A percentile compares a stretch with the other conserved stretches of the same genome.
Evolutionary conservation across 192 early-diverging fungal species (phyloP).

Genomic region (Backusella psychrophila): DNA sequence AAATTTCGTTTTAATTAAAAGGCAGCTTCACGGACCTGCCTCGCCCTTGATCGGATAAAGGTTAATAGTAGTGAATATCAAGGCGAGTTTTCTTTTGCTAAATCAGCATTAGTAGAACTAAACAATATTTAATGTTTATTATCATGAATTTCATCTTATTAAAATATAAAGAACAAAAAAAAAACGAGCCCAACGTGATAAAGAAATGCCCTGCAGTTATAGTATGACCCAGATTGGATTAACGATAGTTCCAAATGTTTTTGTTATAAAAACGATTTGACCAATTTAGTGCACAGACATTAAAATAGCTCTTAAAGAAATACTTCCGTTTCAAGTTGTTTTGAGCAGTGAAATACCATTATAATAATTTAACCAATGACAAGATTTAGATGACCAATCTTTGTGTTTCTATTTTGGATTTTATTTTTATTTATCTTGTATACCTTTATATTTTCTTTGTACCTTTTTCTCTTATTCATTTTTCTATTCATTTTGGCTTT

Average conservation of each 20-base stretch:
- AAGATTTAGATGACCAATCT: not conserved
- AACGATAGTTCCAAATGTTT: not conserved
- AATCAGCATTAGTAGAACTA: not conserved
- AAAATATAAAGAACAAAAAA: not conserved
- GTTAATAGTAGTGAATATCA: not conserved
- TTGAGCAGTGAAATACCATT: not conserved
- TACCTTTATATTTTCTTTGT: not conserved
- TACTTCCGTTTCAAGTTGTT: not conserved
- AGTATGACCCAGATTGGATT: not conserved
- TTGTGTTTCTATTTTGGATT: not conserved
- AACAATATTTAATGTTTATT: not conserved
- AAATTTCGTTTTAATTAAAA: not conserved
- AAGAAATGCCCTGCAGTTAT: not conserved
- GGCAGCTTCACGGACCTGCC: not conserved
- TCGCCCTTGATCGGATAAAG: not conserved
- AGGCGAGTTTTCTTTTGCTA: not conserved
- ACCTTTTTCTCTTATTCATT: not conserved
- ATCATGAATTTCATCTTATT: not conserved
- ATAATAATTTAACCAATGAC: not conserved
- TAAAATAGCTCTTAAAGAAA: not conserved
- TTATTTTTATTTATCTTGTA: not conserved
- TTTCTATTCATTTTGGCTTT: not conserved
- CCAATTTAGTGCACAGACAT: constrained; percentile 6
- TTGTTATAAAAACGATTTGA: not conserved
- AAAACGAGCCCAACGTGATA: not conserved